These are phyloP conservation scores for Chlorella sp. DNA, from an alignment of 139 green algal genomes.

Conservation along the genomic window DNA sequence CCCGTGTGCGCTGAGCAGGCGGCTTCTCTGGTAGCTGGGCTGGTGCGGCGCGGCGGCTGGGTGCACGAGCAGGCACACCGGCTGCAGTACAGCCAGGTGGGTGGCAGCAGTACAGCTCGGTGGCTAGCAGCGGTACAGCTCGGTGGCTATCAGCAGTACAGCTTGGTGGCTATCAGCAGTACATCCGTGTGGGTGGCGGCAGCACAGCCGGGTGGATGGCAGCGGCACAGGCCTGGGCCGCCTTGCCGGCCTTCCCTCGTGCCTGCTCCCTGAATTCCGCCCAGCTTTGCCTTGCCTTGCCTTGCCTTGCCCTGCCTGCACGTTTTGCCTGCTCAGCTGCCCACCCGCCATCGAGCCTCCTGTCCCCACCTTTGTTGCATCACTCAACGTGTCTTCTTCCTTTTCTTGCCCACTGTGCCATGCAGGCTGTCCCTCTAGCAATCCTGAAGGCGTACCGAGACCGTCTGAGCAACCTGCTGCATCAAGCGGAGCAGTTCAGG, in stretches of 20 bases:
- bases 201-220: background rate
- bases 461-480: slow-evolving; percentile 32
- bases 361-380: background rate
- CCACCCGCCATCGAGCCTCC: background rate
- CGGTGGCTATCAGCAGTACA: too few relatives aligned
- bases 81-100: slow-evolving; percentile 8
- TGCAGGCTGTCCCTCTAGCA: slow-evolving; percentile 25
- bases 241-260: too few relatives aligned
- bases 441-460: slow-evolving; percentile 31
- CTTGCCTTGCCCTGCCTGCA: too few relatives aligned
- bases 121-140: too few relatives aligned
- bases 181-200: too few relatives aligned
- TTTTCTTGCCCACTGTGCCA: background rate
- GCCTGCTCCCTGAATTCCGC: background rate
- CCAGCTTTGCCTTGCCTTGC: too few relatives aligned
- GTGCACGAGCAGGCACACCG: slow-evolving; percentile 10
- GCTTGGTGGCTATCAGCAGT: background rate
- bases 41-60: slow-evolving; percentile 29
- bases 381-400: background rate
- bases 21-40: background rate
- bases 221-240: too few relatives aligned
- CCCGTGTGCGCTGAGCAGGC: slow-evolving; percentile 31
- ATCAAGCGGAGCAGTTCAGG: slow-evolving; percentile 48
- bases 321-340: too few relatives aligned
- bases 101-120: background rate